Percentiles rank a stretch among this genome's conserved stretches.
phyloP scores from a whole-genome alignment of 2,329 filamentous ascomycete species.

The Phaeoacremonium minimum region DNA sequence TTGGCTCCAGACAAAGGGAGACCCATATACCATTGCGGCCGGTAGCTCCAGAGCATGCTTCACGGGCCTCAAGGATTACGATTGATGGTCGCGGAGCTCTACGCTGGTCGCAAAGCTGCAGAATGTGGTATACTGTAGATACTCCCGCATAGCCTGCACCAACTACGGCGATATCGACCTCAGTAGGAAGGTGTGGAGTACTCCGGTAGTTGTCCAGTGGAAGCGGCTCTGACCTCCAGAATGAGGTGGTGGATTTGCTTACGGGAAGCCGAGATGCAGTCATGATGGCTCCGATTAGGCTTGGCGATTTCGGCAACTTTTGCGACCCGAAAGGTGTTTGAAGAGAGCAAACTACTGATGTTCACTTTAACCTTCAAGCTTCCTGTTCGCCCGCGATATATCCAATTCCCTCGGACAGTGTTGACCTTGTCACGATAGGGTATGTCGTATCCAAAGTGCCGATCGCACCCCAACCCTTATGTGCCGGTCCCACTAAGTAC shows the following conservation, averaged over 20 bases:
- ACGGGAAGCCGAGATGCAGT: constrained; percentile 16
- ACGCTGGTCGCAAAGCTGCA: constrained; percentile 12
- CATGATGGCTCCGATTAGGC: constrained; percentile 6
- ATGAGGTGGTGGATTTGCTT: constrained; percentile 22
- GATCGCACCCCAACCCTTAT: no score
- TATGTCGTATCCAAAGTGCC: no score
- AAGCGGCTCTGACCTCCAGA: constrained; percentile 36
- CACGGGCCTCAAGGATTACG: constrained; percentile 25
- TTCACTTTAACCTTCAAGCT: no score
- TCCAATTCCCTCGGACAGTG: no score
- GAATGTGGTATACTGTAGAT: constrained; percentile 35
- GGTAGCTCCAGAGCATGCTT: constrained; percentile 30
- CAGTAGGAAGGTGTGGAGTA: constrained; percentile 27
- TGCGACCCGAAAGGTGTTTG: no score
- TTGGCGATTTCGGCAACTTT: no score
- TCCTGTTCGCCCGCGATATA: no score
- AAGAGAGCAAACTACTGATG: no score
- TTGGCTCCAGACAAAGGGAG: constrained; percentile 8
- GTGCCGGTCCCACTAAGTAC: no score
- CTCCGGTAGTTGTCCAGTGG: constrained; percentile 33
- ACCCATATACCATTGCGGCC: constrained; percentile 25
- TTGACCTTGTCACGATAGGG: no score
- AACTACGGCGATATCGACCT: constrained; percentile 39
- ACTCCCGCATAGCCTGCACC: constrained; percentile 42
- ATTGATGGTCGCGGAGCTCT: constrained; percentile 13